These are phyloP conservation scores for Phytophthora ohioensis DNA, from an alignment of 352 stramenopile genomes.

Conservation along the genomic window DNA sequence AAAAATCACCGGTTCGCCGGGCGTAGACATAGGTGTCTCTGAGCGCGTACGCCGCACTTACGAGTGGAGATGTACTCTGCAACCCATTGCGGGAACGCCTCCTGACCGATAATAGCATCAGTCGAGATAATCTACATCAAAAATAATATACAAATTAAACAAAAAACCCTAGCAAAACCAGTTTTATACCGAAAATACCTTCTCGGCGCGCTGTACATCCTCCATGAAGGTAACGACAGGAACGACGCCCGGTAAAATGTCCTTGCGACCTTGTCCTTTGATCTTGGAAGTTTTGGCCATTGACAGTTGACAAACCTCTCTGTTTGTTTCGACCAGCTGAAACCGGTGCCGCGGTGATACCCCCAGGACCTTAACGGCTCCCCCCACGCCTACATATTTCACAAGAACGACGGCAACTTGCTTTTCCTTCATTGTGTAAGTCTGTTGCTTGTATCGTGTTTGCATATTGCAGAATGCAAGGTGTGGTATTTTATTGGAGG, in stretches of 20 bases:
- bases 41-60: background rate
- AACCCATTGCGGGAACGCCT: background rate
- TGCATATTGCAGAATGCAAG: background rate
- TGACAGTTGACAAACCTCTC: background rate
- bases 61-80: background rate
- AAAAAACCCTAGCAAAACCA: background rate
- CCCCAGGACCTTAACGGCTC: background rate
- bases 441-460: background rate
- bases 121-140: background rate
- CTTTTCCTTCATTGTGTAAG: background rate
- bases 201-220: background rate
- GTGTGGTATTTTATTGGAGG: background rate
- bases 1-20: background rate
- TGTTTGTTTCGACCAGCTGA: background rate
- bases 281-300: background rate
- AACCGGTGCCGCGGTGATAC: background rate
- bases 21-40: background rate
- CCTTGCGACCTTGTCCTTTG: background rate
- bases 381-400: background rate
- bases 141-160: background rate
- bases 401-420: background rate
- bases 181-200: background rate
- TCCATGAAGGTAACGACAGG: conserved; percentile 2
- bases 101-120: background rate
- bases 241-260: background rate